Evolutionary conservation across 257 asterid genomes (phyloP).

Genomic region (Paraleonurus japonicus): DNA sequence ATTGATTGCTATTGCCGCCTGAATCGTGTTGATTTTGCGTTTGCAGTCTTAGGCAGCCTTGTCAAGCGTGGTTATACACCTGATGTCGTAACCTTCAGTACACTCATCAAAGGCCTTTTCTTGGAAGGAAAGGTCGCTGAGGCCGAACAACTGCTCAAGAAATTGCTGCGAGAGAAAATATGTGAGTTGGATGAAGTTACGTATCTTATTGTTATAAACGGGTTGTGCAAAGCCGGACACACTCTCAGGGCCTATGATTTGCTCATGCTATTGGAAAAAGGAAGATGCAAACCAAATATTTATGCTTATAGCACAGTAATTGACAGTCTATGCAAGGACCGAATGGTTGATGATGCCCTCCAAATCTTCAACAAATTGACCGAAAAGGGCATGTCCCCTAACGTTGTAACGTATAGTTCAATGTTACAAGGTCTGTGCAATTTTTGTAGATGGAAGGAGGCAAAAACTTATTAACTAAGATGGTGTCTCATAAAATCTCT

Average conservation of each 20-base stretch:
- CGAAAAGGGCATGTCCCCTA: not conserved
- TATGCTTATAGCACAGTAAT: not conserved
- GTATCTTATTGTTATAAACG: not conserved
- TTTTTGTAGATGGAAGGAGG: not conserved
- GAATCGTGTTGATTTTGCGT: too few relatives aligned
- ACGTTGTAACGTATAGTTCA: not conserved
- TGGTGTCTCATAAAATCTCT: too few relatives aligned
- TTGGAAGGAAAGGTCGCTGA: not conserved
- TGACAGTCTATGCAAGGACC: not conserved
- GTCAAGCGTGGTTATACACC: too few relatives aligned
- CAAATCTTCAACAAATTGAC: not conserved
- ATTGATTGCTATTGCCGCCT: too few relatives aligned
- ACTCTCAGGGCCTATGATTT: not conserved
- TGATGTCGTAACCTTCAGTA: too few relatives aligned
- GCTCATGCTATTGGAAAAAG: not conserved
- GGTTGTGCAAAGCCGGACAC: not conserved
- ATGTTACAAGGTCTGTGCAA: not conserved
- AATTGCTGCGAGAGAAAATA: too few relatives aligned
- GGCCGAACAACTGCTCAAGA: not conserved
- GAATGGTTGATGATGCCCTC: not conserved
- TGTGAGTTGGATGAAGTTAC: not conserved
- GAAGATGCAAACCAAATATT: not conserved
- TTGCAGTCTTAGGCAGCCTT: too few relatives aligned
- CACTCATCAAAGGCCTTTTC: too few relatives aligned
- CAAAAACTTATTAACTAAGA: too few relatives aligned